Conservation (phyloP, 495 filamentous ascomycete species). For the Extremus antarcticus region DNA sequence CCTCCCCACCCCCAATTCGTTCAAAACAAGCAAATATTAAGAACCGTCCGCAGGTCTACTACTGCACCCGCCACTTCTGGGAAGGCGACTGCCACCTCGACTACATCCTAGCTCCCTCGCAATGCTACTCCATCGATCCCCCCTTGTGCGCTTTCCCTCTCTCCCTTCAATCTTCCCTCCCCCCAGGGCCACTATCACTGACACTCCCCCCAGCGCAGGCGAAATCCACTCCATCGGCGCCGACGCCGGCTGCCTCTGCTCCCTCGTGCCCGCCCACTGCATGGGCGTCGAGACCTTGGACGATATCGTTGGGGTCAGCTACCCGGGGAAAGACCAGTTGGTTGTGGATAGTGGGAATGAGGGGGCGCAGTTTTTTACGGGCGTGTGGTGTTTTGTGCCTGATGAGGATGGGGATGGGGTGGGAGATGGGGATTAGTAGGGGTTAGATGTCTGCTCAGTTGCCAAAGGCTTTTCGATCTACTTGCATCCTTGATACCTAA, state of each 20-base stretch:
- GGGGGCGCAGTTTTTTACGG: not conserved
- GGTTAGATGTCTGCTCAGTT: too few species aligned
- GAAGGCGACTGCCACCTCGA: not conserved
- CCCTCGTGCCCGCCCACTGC: not conserved
- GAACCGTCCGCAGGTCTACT: not conserved
- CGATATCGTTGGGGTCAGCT: not conserved
- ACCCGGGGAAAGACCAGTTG: not conserved
- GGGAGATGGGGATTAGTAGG: too few species aligned
- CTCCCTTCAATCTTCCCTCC: not conserved
- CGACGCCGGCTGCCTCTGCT: not conserved
- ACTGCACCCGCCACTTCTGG: not conserved
- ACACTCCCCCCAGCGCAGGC: not conserved
- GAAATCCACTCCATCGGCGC: not conserved
- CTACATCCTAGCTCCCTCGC: not conserved
- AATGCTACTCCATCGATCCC: not conserved
- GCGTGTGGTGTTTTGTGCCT: not conserved
- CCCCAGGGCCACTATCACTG: not conserved
- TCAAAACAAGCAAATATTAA: not conserved
- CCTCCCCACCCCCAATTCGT: not conserved
- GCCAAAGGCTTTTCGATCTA: too few species aligned
- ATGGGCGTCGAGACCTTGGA: not conserved
- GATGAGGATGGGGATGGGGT: too few species aligned
- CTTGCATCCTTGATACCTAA: too few species aligned
- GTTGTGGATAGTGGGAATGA: not conserved
- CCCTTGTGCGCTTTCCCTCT: not conserved